Base-by-base conservation (phyloP, 768 basidiomycete species). In the Termitomyces sp. region DNA sequence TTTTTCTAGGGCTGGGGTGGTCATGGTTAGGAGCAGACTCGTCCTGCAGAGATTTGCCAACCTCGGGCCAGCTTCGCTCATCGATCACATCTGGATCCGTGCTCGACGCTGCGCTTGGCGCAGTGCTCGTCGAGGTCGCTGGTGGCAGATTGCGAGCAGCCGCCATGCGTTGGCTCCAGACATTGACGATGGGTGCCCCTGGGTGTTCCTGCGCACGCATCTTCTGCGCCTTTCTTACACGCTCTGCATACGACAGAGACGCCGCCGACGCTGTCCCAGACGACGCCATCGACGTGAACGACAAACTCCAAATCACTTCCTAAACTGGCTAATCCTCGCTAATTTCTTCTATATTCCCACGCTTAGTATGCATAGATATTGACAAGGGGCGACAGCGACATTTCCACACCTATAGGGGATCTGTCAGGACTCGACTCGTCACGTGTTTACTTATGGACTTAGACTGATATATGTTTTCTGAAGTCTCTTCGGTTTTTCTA, bases 161-260 rank as follows among this genome's bases (percentile, higher is more conserved):
- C 29, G 68, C 68, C 49, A 66, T 67, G 5, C 67, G 63, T 35
- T 64, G 41, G 54, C 64, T 65, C 71, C 71, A 73, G 42, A 69
- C 54, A 51, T 72, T 72, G 22, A 60, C 52, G 9, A 53, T 46
- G 11, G 67, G 63, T 29, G 29, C 29, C 29, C 5, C 29, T 29
- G 3, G 5, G 29, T 29, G 29, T 3, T 9, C 29, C 3, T 4
- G 29, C 29, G 67, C 63, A 43, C 60, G 69, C 52, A 70, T 68
- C 51, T 68, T 71, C 56, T 80, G 70, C 2, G 77, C 77, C 62
- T 74, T 79, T 69, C 75, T 79, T 55, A 77, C 80, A 42, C 75
- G 76, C 47, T 82, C 75, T 35, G 81, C 81, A 59, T 86, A 87
- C 27, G 85, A 86, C 46, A 83, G 74, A 53, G 74, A 66, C 58